phyloP scores from a whole-genome alignment of 352 stramenopile genomes.

The Phytophthora citricola region DNA sequence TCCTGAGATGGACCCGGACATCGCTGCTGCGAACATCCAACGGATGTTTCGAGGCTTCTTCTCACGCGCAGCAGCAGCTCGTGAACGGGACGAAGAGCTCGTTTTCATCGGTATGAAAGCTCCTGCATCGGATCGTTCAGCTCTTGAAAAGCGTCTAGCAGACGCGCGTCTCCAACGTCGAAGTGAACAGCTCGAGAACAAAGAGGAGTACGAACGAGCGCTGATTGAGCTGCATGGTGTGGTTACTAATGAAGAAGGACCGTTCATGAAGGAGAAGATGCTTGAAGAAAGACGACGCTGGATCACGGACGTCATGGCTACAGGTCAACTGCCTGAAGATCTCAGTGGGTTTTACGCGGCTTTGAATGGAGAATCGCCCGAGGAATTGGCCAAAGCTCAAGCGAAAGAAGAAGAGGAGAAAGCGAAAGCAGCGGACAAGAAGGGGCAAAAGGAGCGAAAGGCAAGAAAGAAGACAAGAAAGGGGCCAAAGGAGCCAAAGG shows the following conservation, averaged over 20 bases:
- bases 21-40: slow-evolving; percentile 92
- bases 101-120: slow-evolving; percentile 95
- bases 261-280: slow-evolving; percentile 93
- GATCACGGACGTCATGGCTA: slow-evolving; percentile 93
- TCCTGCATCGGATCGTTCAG: slow-evolving; percentile 55
- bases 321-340: slow-evolving; percentile 88
- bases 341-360: slow-evolving; percentile 88
- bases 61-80: slow-evolving; percentile 61
- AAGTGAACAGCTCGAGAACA: slow-evolving; percentile 92
- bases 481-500: slow-evolving; percentile 66
- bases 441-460: slow-evolving; percentile 55
- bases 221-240: slow-evolving; percentile 88
- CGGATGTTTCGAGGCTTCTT: slow-evolving; percentile 89
- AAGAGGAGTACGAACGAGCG: slow-evolving; percentile 91
- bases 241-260: slow-evolving; percentile 88
- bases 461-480: slow-evolving; percentile 59
- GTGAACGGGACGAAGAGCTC: slow-evolving; percentile 85
- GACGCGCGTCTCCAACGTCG: slow-evolving; percentile 86
- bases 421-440: slow-evolving; percentile 55
- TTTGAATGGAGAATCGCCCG: slow-evolving; percentile 46
- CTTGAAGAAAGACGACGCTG: slow-evolving; percentile 92
- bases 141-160: slow-evolving; percentile 78
- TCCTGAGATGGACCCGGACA: slow-evolving; percentile 89
- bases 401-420: slow-evolving; percentile 58
- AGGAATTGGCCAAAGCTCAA: slow-evolving; percentile 59